phyloP scores from a whole-genome alignment of 176 grass and related monocot species.

The Aegilops longissima region DNA sequence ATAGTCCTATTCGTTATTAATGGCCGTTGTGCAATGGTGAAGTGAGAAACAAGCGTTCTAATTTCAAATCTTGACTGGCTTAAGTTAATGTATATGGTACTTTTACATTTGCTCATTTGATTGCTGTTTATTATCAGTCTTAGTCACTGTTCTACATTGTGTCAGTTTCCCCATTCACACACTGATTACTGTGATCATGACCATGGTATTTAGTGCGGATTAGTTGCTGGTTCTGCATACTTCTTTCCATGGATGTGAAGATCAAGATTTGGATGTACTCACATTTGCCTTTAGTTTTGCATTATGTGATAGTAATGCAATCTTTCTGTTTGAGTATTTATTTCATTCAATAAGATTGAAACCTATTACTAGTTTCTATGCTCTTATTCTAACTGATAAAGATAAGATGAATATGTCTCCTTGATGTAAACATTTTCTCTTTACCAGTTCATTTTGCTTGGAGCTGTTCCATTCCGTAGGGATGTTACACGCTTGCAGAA shows the following conservation, averaged over 20 bases:
- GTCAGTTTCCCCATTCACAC: background rate
- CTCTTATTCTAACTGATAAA: background rate
- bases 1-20: background rate
- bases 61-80: background rate
- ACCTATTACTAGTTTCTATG: background rate
- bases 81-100: background rate
- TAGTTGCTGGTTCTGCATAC: background rate
- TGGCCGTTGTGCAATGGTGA: background rate
- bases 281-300: background rate
- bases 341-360: background rate
- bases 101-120: background rate
- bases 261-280: background rate
- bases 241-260: background rate
- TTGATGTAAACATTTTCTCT: constrained; percentile 19
- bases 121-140: background rate
- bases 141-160: background rate
- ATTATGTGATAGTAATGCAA: background rate
- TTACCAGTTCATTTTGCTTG: constrained; percentile 76
- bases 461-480: constrained; percentile 82
- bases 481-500: constrained; percentile 70
- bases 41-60: background rate
- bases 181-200: background rate
- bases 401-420: background rate
- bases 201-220: background rate
- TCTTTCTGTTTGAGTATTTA: background rate